Evolutionary conservation across 2,329 filamentous ascomycete genomes (phyloP).

Genomic region (Venturia oleaginea): DNA sequence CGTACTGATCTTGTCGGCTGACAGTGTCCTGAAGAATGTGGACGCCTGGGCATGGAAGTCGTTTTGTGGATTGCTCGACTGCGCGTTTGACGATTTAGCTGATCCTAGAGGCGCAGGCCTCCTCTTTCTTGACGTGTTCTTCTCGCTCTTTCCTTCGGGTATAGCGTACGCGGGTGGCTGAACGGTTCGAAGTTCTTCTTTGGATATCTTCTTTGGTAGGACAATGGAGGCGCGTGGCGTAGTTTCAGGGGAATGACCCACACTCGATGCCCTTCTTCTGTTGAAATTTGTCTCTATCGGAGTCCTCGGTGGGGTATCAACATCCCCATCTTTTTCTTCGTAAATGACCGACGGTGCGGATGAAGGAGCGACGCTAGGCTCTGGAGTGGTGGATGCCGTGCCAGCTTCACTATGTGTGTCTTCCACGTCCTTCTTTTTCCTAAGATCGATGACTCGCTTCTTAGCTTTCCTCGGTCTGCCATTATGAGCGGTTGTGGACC

Average conservation of each 20-base stretch:
- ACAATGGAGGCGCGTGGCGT: conserved; percentile 3
- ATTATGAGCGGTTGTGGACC: conserved; percentile 55
- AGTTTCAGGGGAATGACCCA: neutral
- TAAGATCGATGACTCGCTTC: conserved; percentile 71
- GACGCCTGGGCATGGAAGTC: conserved; percentile 14
- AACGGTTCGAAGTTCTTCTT: neutral
- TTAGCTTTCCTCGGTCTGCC: conserved; percentile 57
- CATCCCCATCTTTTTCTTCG: conserved; percentile 5
- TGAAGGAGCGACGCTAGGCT: conserved; percentile 13
- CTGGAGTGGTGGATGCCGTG: conserved; percentile 12
- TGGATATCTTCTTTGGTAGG: conserved; percentile 3
- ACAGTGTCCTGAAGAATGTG: conserved; percentile 20
- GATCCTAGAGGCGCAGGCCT: neutral
- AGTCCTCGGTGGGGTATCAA: conserved; percentile 8
- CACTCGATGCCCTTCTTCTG: conserved; percentile 9
- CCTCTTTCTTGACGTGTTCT: neutral
- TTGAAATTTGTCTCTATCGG: neutral
- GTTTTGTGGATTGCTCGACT: neutral
- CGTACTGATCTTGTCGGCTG: conserved; percentile 18
- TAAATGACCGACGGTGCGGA: conserved; percentile 12
- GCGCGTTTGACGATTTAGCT: neutral
- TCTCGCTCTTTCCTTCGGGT: neutral
- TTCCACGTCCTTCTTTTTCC: conserved; percentile 45
- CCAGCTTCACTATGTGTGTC: conserved; percentile 16
- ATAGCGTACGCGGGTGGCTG: neutral